A percentile compares a stretch with the other conserved stretches of the same genome.
Conservation (phyloP, 208 protist species). For the Trichomonas tenax region DNA sequence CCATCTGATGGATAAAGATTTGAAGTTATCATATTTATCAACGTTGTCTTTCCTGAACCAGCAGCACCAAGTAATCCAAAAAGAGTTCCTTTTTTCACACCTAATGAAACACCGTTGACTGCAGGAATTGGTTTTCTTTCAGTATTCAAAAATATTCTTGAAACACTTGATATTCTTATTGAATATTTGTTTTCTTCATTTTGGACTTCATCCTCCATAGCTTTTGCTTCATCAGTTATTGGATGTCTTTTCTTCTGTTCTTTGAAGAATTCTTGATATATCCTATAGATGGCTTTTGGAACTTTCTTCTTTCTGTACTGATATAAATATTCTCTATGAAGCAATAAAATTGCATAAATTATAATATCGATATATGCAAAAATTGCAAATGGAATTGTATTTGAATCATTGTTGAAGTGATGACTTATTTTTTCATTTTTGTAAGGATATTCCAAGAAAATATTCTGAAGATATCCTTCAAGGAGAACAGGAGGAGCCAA, state of each 20-base stretch:
- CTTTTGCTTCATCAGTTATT: neutral
- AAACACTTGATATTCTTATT: neutral
- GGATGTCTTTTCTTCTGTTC: neutral
- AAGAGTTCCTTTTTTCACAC: neutral
- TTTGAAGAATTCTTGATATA: neutral
- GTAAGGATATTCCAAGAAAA: neutral
- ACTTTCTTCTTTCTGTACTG: neutral
- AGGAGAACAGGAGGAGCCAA: neutral
- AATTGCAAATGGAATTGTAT: neutral
- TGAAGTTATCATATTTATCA: constrained; percentile 11
- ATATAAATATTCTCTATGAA: neutral
- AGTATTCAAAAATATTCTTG: neutral
- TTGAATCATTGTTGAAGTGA: neutral
- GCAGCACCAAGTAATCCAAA: constrained; percentile 24
- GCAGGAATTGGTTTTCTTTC: neutral
- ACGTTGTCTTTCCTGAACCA: constrained; percentile 31
- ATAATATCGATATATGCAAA: neutral
- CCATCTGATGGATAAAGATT: neutral
- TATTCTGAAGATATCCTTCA: neutral
- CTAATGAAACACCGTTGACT: neutral
- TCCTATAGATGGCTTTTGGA: neutral
- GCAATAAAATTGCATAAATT: neutral
- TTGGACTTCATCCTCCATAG: neutral
- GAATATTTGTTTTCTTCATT: neutral
- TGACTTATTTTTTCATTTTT: neutral